Percentiles rank a stretch among this genome's conserved stretches.
Evolutionary conservation across 2,329 filamentous ascomycete genomes (phyloP).

Genomic region (Fusarium denticulatum): DNA sequence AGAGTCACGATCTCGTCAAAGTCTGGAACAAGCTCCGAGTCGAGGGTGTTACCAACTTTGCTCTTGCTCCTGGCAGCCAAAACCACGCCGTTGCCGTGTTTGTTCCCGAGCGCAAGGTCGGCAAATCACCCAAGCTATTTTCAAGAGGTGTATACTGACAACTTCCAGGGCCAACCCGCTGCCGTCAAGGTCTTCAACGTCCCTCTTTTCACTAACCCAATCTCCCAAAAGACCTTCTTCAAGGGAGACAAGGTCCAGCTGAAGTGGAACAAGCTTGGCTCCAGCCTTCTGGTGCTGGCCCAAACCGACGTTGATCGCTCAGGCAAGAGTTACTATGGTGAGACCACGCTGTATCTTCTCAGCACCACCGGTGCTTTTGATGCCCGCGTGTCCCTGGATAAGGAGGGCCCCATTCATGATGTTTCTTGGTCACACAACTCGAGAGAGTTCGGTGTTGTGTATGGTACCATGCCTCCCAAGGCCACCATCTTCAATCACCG

Average conservation of each 20-base stretch:
- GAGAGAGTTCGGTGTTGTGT: conserved; percentile 96
- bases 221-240: conserved; percentile 99
- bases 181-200: conserved; percentile 95
- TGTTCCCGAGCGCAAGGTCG: conserved; percentile 91
- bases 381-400: conserved; percentile 90
- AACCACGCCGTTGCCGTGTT: conserved; percentile 95
- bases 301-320: conserved; percentile 98
- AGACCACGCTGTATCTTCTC: conserved; percentile 95
- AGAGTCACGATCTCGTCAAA: conserved; percentile 83
- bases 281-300: conserved; percentile 90
- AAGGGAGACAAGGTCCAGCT: conserved; percentile 99
- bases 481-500: conserved; percentile 96
- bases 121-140: neutral
- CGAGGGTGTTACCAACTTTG: conserved; percentile 90
- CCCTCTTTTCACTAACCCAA: conserved; percentile 81
- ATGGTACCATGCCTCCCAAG: conserved; percentile 99
- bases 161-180: conserved; percentile 82
- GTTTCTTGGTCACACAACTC: conserved; percentile 98
- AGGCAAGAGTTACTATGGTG: conserved; percentile 99
- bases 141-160: conserved; percentile 19
- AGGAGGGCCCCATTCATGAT: conserved; percentile 97
- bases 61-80: conserved; percentile 82
- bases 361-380: conserved; percentile 93
- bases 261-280: conserved; percentile 96
- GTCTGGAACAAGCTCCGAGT: conserved; percentile 96